A percentile compares a stretch with the other conserved stretches of the same genome.
phyloP scores from a whole-genome alignment of 306 rosid species.

The Glycine tomentella region DNA sequence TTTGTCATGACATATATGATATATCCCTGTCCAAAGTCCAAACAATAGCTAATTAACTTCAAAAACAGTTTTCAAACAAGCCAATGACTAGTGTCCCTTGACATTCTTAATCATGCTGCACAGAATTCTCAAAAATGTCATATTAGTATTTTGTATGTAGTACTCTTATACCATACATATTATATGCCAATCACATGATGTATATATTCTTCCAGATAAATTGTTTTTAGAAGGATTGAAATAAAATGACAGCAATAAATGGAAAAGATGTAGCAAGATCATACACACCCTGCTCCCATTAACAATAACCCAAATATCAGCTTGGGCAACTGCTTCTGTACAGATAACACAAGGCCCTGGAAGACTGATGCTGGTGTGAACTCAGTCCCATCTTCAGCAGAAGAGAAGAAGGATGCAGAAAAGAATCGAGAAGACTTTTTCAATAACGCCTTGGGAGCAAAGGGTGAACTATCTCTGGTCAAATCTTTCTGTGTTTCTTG shows the following conservation, averaged over 20 bases:
- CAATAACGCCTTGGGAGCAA: slow-evolving; percentile 72
- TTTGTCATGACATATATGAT: slow-evolving; percentile 4
- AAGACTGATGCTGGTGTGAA: slow-evolving; percentile 78
- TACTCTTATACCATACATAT: no score
- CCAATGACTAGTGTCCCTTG: slow-evolving; percentile 38
- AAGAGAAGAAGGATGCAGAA: slow-evolving; percentile 97
- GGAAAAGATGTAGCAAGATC: slow-evolving; percentile 46
- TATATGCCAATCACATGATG: slow-evolving; percentile 29
- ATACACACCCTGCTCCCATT: slow-evolving; percentile 90
- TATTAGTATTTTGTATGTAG: slow-evolving; percentile 24
- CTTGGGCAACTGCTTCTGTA: slow-evolving; percentile 78
- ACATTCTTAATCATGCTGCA: slow-evolving; percentile 34
- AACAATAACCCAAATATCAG: slow-evolving; percentile 77
- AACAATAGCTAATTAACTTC: slow-evolving; percentile 7
- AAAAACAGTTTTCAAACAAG: slow-evolving; percentile 32
- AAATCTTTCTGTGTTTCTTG: slow-evolving; percentile 87
- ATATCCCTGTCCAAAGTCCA: slow-evolving; percentile 30
- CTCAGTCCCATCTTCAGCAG: slow-evolving; percentile 77
- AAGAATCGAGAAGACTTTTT: slow-evolving; percentile 98
- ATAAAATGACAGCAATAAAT: slow-evolving; percentile 36
- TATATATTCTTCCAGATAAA: background rate
- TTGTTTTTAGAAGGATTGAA: slow-evolving; percentile 29
- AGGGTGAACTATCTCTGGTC: slow-evolving; percentile 73
- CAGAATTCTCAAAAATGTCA: slow-evolving; percentile 20
- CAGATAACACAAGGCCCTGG: slow-evolving; percentile 67